Percentiles rank a stretch among this genome's conserved stretches.
Evolutionary conservation across 1,284 basidiomycete species (phyloP).

Genomic region (Phlebopus sp.): DNA sequence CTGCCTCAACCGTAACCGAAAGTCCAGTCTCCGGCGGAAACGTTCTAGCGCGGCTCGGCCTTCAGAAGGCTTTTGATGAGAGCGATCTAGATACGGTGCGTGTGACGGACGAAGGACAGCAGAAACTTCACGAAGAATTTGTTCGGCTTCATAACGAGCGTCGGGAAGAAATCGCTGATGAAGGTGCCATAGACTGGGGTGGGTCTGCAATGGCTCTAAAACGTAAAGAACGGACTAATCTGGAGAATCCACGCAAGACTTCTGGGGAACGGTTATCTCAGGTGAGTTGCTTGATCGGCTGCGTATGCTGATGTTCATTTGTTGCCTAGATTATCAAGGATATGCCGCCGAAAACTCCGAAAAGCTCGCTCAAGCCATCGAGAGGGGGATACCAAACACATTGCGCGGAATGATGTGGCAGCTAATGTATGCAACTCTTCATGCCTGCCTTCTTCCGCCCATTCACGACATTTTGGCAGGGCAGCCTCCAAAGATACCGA

Average conservation of each 20-base stretch:
- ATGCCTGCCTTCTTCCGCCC: slow-evolving; percentile 4
- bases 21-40: slow-evolving; percentile 39
- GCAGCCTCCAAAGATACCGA: slow-evolving; percentile 87
- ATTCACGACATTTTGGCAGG: slow-evolving; percentile 39
- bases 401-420: slow-evolving; percentile 98
- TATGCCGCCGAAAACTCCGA: slow-evolving; percentile 79
- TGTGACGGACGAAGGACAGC: slow-evolving; percentile 59
- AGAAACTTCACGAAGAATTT: slow-evolving; percentile 70
- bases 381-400: slow-evolving; percentile 84
- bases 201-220: slow-evolving; percentile 28
- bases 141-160: slow-evolving; percentile 55
- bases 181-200: slow-evolving; percentile 73
- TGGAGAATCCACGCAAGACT: slow-evolving; percentile 52
- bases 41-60: slow-evolving; percentile 44
- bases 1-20: slow-evolving; percentile 60
- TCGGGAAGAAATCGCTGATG: slow-evolving; percentile 38
- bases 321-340: slow-evolving; percentile 70
- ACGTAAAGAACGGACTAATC: neutral
- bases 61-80: slow-evolving; percentile 41
- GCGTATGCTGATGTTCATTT: slow-evolving; percentile 5
- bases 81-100: slow-evolving; percentile 33
- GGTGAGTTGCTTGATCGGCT: slow-evolving; percentile 40
- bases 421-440: slow-evolving; percentile 67
- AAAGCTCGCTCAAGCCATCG: slow-evolving; percentile 86
- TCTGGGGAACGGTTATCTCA: slow-evolving; percentile 95